phyloP scores from a whole-genome alignment of 768 basidiomycete genomes.

The Rhodotorula paludigena region DNA sequence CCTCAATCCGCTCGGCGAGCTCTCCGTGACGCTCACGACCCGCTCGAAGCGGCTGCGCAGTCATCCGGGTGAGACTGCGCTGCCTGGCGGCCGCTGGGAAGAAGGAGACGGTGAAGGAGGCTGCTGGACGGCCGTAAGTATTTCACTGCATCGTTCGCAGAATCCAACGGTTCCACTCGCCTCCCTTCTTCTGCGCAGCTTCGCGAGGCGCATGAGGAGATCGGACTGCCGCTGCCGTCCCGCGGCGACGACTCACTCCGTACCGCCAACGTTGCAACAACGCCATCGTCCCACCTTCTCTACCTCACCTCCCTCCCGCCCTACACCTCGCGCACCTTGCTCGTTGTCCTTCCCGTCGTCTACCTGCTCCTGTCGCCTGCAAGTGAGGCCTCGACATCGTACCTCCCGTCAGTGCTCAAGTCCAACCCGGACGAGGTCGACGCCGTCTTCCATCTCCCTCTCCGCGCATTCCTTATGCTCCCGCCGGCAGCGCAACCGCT shows the following conservation, averaged over 20 bases:
- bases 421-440: slow-evolving; percentile 38
- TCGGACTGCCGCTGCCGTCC: slow-evolving; percentile 17
- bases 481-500: not conserved
- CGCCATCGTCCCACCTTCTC: slow-evolving; percentile 1
- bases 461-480: slow-evolving; percentile 14
- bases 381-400: not conserved
- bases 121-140: slow-evolving; percentile 32
- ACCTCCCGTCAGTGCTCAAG: not conserved
- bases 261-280: no score
- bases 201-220: slow-evolving; percentile 41
- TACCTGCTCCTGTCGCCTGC: slow-evolving; percentile 22
- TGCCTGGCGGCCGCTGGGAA: slow-evolving; percentile 40
- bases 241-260: not conserved
- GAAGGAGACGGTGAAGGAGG: slow-evolving; percentile 14
- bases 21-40: slow-evolving; percentile 39
- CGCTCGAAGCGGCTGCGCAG: slow-evolving; percentile 26
- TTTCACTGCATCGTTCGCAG: not conserved
- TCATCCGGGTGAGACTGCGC: slow-evolving; percentile 40
- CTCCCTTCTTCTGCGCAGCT: slow-evolving; percentile 7
- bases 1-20: slow-evolving; percentile 15
- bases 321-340: slow-evolving; percentile 39
- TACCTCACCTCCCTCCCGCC: slow-evolving; percentile 38
- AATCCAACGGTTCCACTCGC: not conserved
- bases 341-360: slow-evolving; percentile 41
- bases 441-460: slow-evolving; percentile 32